Evolutionary conservation across 2,329 filamentous ascomycete species (phyloP).

Genomic region (Bipolaris victoriae): DNA sequence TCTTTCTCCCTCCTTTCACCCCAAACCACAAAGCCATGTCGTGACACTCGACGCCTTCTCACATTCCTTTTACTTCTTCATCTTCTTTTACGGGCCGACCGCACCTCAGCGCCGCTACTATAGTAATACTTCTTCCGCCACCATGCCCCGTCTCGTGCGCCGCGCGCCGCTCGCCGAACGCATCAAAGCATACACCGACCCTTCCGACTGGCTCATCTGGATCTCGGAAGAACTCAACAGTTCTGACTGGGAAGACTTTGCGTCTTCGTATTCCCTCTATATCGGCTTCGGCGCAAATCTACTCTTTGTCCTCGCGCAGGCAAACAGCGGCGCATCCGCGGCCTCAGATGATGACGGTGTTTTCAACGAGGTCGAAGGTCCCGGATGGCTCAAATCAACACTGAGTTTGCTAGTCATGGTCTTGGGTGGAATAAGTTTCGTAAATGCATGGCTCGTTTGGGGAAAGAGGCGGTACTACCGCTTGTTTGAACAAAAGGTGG

Average conservation of each 20-base stretch:
- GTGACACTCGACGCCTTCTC: constrained; percentile 20
- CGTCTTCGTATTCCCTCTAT: constrained; percentile 74
- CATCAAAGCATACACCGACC: constrained; percentile 79
- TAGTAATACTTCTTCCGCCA: constrained; percentile 1
- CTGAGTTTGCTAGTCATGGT: constrained; percentile 73
- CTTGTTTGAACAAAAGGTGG: constrained; percentile 85
- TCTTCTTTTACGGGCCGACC: not conserved
- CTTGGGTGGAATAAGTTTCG: constrained; percentile 68
- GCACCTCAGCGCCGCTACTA: not conserved
- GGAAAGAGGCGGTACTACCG: constrained; percentile 84
- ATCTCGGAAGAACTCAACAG: constrained; percentile 91
- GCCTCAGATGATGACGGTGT: constrained; percentile 73
- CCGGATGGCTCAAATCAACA: constrained; percentile 71
- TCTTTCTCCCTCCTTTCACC: constrained; percentile 11
- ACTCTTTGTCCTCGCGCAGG: constrained; percentile 79
- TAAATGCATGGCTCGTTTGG: constrained; percentile 84
- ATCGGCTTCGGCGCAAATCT: constrained; percentile 80
- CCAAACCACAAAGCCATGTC: constrained; percentile 30
- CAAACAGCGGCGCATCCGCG: constrained; percentile 66
- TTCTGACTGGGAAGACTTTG: constrained; percentile 82
- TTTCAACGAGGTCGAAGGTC: constrained; percentile 64
- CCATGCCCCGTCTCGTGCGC: constrained; percentile 73
- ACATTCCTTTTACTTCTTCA: not conserved
- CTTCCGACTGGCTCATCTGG: constrained; percentile 88
- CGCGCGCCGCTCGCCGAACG: constrained; percentile 79